These are phyloP conservation scores for Rhynchosporium graminicola DNA, from an alignment of 2,329 filamentous ascomycete species.

Conservation along the genomic window DNA sequence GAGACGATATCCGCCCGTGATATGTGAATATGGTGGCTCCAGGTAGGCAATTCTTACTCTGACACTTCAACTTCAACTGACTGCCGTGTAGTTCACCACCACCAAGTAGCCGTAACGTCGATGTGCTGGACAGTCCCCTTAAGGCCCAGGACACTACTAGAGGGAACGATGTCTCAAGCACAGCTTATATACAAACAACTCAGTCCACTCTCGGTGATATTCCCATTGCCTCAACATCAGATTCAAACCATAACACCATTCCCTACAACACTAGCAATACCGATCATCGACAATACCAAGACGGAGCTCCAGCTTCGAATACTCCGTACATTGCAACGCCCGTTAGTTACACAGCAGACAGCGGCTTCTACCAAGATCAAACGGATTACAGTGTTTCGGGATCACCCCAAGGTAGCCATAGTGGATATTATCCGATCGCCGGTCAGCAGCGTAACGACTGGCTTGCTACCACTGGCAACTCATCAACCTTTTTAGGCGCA, in stretches of 20 bases:
- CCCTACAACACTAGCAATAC: conserved; percentile 22
- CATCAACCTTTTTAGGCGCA: conserved; percentile 27
- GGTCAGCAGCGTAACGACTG: conserved; percentile 20
- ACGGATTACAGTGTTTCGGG: conserved; percentile 20
- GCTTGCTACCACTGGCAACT: conserved; percentile 26
- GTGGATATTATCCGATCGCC: conserved; percentile 24
- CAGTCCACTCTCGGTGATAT: conserved; percentile 17
- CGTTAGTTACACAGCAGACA: conserved; percentile 16
- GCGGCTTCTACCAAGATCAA: conserved; percentile 25
- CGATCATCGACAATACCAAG: conserved; percentile 21
- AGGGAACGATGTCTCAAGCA: conserved; percentile 1
- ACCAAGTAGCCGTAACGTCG: conserved; percentile 20
- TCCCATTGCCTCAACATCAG: conserved; percentile 18
- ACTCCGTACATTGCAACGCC: conserved; percentile 18
- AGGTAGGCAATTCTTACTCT: conserved; percentile 20
- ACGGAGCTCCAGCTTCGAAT: conserved; percentile 7
- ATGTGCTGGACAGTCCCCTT: conserved; percentile 16
- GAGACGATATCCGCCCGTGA: conserved; percentile 33
- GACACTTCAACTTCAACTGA: conserved; percentile 17
- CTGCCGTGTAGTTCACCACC: conserved; percentile 24
- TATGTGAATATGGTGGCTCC: conserved; percentile 31
- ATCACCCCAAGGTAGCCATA: conserved; percentile 1
- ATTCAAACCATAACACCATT: conserved; percentile 17
- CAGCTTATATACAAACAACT: conserved; percentile 22
- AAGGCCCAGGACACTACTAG: conserved; percentile 9